Evolutionary conservation across 2,329 filamentous ascomycete genomes (phyloP), one percentile per base, ranked within the genome.

Genomic region (Alternaria alternata): DNA sequence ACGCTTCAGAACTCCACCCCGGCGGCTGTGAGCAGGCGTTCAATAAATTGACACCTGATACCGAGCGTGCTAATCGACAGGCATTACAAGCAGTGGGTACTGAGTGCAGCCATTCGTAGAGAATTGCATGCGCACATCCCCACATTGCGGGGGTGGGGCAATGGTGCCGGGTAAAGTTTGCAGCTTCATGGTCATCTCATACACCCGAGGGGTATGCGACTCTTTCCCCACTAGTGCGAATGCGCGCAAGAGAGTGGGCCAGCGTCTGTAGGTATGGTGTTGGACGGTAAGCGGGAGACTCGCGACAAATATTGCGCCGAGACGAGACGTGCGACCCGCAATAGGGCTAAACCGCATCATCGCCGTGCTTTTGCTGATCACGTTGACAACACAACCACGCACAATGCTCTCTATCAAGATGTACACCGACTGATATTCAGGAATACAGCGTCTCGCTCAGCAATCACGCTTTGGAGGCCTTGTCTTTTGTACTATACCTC

Each of bases 71-170:
- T 52, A 42, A 32, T 26, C 8, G 16, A 18, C 39, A 24, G n/a
- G 32, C 22, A 48, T 38, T 5, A n/a, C 42, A 36, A 7, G n/a
- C n/a, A 54, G 30, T 20, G 24, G 14, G 14, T 32, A 26, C 22
- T 26, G 28, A 38, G 14, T 9, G 30, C n/a, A 42, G 30, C 43
- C 30, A 11, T 22, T 14, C 24, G n/a, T 4, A 32, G 57, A 34
- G 57, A 38, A 22, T 46, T 30, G 28, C 32, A 34, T 42, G 24
- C n/a, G 44, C 39, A 11, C 47, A 56, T 70, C 72, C 71, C 71
- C 72, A 74, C 72, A 75, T 64, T n/a, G 42, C 53, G 54, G 55
- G 63, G 67, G 71, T 74, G 72, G 72, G 71, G 72, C 71, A 65
- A 49, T 24, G 54, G 48, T 28, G 32, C 57, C 70, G 70, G 71